A percentile compares a stretch with the other conserved stretches of the same genome.
phyloP scores from a whole-genome alignment of 768 basidiomycete species.

The Pleurotus tuoliensis region DNA sequence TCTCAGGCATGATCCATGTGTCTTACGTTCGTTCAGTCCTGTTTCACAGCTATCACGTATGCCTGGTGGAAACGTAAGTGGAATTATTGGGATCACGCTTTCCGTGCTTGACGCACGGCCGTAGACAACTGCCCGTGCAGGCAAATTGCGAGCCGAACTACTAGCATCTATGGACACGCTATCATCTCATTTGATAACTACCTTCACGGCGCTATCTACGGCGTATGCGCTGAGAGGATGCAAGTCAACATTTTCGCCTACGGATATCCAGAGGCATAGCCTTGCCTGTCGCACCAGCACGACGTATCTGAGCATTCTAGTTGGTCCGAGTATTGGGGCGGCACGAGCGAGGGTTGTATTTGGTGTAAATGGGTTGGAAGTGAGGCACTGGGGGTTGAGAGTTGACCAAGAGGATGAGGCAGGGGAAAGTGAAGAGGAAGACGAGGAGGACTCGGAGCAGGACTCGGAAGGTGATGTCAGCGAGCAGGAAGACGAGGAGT shows the following conservation, averaged over 20 bases:
- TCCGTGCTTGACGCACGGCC: not conserved
- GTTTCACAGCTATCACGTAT: constrained; percentile 60
- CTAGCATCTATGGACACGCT: constrained; percentile 67
- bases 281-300: constrained; percentile 15
- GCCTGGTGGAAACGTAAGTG: constrained; percentile 40
- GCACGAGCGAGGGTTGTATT: constrained; percentile 60
- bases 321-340: constrained; percentile 62
- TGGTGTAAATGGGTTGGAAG: constrained; percentile 61
- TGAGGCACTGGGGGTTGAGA: constrained; percentile 36
- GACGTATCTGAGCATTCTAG: constrained; percentile 56
- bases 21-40: constrained; percentile 38
- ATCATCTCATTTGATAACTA: constrained; percentile 68
- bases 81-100: not conserved
- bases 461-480: constrained; percentile 13
- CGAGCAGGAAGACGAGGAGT: constrained; percentile 12
- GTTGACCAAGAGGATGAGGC: constrained; percentile 25
- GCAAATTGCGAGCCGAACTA: constrained; percentile 60
- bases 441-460: constrained; percentile 18
- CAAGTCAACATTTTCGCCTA: not conserved
- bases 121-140: constrained; percentile 43
- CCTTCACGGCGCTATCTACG: constrained; percentile 68
- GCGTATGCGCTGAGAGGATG: constrained; percentile 25
- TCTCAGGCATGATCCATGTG: not conserved
- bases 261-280: not conserved
- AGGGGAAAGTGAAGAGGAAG: constrained; percentile 19